Percentiles rank a stretch among this genome's conserved stretches.
Evolutionary conservation across 805 yeast species (phyloP).

Genomic region (Ogataea parapolymorpha): DNA sequence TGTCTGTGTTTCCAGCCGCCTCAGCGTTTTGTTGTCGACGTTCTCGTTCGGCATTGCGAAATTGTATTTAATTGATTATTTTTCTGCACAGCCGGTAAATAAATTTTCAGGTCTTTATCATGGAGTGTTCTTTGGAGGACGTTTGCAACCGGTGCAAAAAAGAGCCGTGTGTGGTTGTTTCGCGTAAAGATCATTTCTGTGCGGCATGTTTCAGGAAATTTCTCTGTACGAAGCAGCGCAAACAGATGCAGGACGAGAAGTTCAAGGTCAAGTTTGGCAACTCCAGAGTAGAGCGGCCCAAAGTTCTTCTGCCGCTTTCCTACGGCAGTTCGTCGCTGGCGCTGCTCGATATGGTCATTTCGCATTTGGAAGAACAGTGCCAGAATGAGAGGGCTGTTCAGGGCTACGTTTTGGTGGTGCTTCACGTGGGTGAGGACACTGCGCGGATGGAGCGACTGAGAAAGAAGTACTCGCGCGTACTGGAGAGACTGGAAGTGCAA

Average conservation of each 20-base stretch:
- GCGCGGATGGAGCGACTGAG: not conserved
- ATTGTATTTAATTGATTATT: not conserved
- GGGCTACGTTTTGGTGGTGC: slow-evolving; percentile 60
- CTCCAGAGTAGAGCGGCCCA: slow-evolving; percentile 32
- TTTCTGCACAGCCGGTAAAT: slow-evolving; percentile 6
- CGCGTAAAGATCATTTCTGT: slow-evolving; percentile 69
- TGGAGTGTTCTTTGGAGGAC: slow-evolving; percentile 4
- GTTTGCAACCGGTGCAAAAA: slow-evolving; percentile 51
- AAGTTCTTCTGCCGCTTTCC: slow-evolving; percentile 58
- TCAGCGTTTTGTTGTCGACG: slow-evolving; percentile 28
- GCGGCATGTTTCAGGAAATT: slow-evolving; percentile 65
- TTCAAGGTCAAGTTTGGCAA: slow-evolving; percentile 67
- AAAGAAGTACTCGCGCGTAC: slow-evolving; percentile 1
- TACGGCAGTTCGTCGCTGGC: slow-evolving; percentile 68
- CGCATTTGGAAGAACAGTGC: slow-evolving; percentile 60
- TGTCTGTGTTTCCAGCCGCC: slow-evolving; percentile 15
- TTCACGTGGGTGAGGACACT: slow-evolving; percentile 43
- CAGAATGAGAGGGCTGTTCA: slow-evolving; percentile 54
- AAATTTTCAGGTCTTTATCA: slow-evolving; percentile 3
- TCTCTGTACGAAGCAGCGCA: slow-evolving; percentile 75
- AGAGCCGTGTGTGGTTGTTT: slow-evolving; percentile 39
- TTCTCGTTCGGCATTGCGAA: slow-evolving; percentile 1
- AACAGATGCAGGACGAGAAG: slow-evolving; percentile 67
- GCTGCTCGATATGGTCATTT: slow-evolving; percentile 61
- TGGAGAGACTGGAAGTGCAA: slow-evolving; percentile 32